Evolutionary conservation across 1,139 yeast species (phyloP).

Genomic region (Geotrichum restrictum): DNA sequence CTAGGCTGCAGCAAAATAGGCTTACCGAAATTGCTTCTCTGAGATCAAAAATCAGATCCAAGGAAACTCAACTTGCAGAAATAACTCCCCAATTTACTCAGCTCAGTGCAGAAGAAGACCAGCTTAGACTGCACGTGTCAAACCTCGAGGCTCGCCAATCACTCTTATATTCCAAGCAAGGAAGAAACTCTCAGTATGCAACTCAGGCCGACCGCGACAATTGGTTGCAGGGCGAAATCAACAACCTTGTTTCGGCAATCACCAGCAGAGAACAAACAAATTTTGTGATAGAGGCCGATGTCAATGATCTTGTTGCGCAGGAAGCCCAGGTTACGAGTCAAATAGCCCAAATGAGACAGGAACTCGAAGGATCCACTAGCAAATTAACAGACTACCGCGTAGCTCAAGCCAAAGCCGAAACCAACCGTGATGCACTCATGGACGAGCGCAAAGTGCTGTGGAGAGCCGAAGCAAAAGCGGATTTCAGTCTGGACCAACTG

Average conservation of each 20-base stretch:
- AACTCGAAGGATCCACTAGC: slow-evolving; percentile 36
- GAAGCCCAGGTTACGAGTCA: slow-evolving; percentile 22
- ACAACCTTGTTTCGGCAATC: slow-evolving; percentile 40
- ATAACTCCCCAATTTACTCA: slow-evolving; percentile 28
- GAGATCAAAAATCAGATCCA: slow-evolving; percentile 29
- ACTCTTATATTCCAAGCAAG: slow-evolving; percentile 68
- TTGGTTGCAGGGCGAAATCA: slow-evolving; percentile 60
- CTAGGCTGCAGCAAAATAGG: slow-evolving; percentile 10
- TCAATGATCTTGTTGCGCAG: slow-evolving; percentile 28
- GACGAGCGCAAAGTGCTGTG: slow-evolving; percentile 71
- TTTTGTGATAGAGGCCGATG: slow-evolving; percentile 25
- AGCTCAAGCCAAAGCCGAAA: slow-evolving; percentile 21
- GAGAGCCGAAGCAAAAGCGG: slow-evolving; percentile 71
- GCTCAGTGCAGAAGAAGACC: slow-evolving; percentile 44
- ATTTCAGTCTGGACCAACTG: slow-evolving; percentile 54
- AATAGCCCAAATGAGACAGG: slow-evolving; percentile 30
- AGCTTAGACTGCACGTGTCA: slow-evolving; percentile 43
- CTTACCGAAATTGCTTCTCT: slow-evolving; percentile 44
- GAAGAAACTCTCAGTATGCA: slow-evolving; percentile 59
- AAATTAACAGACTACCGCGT: slow-evolving; percentile 29
- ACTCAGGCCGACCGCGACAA: slow-evolving; percentile 57
- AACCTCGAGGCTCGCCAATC: slow-evolving; percentile 54
- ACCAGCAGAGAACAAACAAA: slow-evolving; percentile 28
- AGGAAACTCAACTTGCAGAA: slow-evolving; percentile 22
- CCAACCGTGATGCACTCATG: slow-evolving; percentile 39